phyloP scores from a whole-genome alignment of 2,329 filamentous ascomycete species.

The Apiospora sp. region DNA sequence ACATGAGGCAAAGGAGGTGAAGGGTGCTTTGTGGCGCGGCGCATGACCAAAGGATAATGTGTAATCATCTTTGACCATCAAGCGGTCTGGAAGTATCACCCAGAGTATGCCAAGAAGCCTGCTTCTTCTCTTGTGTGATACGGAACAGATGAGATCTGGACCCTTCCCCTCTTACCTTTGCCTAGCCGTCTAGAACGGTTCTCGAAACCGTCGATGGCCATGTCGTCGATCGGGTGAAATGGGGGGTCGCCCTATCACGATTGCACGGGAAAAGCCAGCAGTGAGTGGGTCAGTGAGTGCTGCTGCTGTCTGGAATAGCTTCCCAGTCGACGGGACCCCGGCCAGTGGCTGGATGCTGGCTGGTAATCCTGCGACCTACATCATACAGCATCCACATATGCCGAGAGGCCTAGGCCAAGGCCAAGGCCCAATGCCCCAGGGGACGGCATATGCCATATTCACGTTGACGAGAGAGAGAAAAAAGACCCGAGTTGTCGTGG shows the following conservation, averaged over 20 bases:
- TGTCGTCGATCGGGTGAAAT: neutral
- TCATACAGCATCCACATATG: slow-evolving; percentile 3
- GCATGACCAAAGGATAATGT: neutral
- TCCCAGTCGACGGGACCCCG: neutral
- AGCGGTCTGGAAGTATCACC: neutral
- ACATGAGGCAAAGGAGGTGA: neutral
- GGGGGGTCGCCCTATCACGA: neutral
- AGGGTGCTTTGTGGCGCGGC: neutral
- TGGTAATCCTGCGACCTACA: slow-evolving; percentile 1
- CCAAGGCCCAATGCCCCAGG: neutral
- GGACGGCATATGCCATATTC: neutral
- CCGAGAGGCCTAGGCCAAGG: neutral
- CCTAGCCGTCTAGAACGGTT: neutral
- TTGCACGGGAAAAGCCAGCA: neutral
- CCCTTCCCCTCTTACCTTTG: neutral
- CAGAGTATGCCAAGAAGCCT: neutral
- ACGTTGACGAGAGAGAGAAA: neutral
- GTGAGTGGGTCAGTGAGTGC: neutral
- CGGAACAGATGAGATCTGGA: neutral
- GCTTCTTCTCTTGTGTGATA: neutral
- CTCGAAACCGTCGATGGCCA: neutral
- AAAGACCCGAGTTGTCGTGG: neutral
- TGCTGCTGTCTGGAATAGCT: slow-evolving; percentile 1
- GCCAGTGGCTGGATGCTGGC: neutral
- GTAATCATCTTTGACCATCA: neutral